Evolutionary conservation across 2,329 filamentous ascomycete species (phyloP).

Genomic region (Pseudocercospora fijiensis): DNA sequence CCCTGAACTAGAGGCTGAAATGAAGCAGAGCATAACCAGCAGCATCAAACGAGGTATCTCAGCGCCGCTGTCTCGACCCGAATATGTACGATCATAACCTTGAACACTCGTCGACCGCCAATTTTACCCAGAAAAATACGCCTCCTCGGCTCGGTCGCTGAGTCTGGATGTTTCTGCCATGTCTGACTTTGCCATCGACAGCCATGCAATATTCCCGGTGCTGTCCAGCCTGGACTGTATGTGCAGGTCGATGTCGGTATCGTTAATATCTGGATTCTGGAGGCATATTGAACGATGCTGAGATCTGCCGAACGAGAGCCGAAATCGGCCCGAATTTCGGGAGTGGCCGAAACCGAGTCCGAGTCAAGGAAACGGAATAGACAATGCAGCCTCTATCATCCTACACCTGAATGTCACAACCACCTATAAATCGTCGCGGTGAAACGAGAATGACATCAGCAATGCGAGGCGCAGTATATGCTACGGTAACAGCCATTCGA

Average conservation of each 20-base stretch:
- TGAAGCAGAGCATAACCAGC: no score
- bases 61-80: no score
- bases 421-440: neutral
- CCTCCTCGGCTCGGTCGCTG: neutral
- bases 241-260: neutral
- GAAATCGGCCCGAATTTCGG: neutral
- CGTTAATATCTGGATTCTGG: neutral
- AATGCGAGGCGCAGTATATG: neutral
- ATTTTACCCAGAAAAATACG: neutral
- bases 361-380: neutral
- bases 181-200: neutral
- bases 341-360: neutral
- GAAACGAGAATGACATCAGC: neutral
- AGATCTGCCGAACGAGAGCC: neutral
- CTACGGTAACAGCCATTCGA: no score
- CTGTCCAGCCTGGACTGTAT: neutral
- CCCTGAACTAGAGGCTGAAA: no score
- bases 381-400: neutral
- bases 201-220: neutral
- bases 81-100: no score
- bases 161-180: neutral
- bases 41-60: no score
- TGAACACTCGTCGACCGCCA: neutral
- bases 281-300: neutral
- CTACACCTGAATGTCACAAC: neutral